Evolutionary conservation across 768 basidiomycete species (phyloP), one percentile per base, ranked within the genome.

Genomic region (Suillus subluteus): DNA sequence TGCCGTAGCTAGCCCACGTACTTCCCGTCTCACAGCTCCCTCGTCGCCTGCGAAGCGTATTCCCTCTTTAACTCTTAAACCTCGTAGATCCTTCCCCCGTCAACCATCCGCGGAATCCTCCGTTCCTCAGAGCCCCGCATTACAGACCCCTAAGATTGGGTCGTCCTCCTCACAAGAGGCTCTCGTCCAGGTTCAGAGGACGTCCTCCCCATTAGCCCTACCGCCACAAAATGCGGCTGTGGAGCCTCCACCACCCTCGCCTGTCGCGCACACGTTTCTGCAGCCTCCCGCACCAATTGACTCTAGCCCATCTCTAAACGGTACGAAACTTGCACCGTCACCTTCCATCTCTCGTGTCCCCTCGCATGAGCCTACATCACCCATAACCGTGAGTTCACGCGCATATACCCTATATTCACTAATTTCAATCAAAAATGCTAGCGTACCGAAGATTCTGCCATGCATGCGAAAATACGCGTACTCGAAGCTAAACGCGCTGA

Each of bases 401-500:
- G 9, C 62, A 58, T 44, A 35, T 26, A 9, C 41, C 26, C 4
- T 55, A 38, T 50, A 61, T 13, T 21, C 63, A 52, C 59, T 58
- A 48, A 32, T 67, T 61, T 76, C 71, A 70, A n/a, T 21, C 21
- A 8, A 35, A 23, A 21, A 21, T 63, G 62, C 4, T 65, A 76
- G 71, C 75, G 74, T 48, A 73, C 70, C 32, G 73, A 65, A 63
- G 87, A 90, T 68, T 43, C 59, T 21, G 59, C 59, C 30, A 81
- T 96, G 61, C 87, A 90, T 50, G 90, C 91, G 37, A 95, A 94
- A 76, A 82, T 93, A 37, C 88, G 94, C 30, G 88, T 96, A 6
- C 81, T 98, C 37, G 98, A 99, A 79, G 87, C 87, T 11, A 91
- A 94, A 73, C 91, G 94, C 18, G 85, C 89, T 1, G 96, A 98